phyloP scores from a whole-genome alignment of 208 protist species.

The Leishmania aethiopica region DNA sequence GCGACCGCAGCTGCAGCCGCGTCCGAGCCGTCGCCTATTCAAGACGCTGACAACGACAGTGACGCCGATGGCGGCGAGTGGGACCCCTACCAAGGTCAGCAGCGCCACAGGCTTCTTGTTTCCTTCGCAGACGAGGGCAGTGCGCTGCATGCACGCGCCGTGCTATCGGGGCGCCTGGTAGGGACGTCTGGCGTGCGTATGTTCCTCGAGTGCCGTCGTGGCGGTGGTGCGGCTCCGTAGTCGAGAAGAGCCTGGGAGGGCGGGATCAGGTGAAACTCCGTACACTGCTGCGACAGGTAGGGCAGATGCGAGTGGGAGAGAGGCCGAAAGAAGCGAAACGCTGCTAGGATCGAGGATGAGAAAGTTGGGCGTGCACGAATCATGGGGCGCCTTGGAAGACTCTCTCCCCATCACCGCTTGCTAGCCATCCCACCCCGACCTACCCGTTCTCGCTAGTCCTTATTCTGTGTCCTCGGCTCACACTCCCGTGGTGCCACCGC shows the following conservation, averaged over 20 bases:
- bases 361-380: background rate
- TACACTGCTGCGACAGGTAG: background rate
- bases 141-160: slow-evolving; percentile 76
- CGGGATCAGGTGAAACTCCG: background rate
- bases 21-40: slow-evolving; percentile 22
- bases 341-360: background rate
- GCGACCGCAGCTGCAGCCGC: slow-evolving; percentile 1
- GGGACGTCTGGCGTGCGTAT: slow-evolving; percentile 76
- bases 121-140: slow-evolving; percentile 87
- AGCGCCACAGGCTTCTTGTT: slow-evolving; percentile 36
- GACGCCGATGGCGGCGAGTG: slow-evolving; percentile 13
- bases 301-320: background rate
- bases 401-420: background rate
- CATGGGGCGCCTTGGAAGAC: background rate
- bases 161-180: slow-evolving; percentile 80
- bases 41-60: slow-evolving; percentile 33
- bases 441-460: background rate
- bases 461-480: background rate
- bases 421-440: background rate
- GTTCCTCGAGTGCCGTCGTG: slow-evolving; percentile 70
- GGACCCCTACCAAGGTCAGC: slow-evolving; percentile 7
- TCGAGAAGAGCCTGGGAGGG: background rate
- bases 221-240: background rate
- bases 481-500: background rate
- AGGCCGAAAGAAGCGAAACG: background rate